Percentiles rank a stretch among this genome's conserved stretches.
Conservation (phyloP, 768 basidiomycete species). For the Pleurotus tuoliensis region DNA sequence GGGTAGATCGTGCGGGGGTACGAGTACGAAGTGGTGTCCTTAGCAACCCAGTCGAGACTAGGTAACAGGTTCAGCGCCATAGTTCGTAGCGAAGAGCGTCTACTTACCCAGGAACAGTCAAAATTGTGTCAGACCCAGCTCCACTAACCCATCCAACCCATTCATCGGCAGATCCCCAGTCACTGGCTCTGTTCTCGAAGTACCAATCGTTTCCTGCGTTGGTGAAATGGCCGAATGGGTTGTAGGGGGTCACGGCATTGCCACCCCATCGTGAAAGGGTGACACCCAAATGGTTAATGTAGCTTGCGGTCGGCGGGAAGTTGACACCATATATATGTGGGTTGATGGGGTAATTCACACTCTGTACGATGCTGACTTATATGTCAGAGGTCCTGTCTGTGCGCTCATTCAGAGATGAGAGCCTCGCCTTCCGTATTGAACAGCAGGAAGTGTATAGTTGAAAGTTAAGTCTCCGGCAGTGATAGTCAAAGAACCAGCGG, state of each 20-base stretch:
- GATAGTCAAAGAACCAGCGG: slow-evolving; percentile 38
- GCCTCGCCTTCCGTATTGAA: slow-evolving; percentile 35
- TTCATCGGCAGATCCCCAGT: slow-evolving; percentile 37
- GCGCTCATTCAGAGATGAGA: background rate
- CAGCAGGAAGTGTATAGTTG: slow-evolving; percentile 37
- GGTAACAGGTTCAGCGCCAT: background rate
- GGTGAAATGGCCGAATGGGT: slow-evolving; percentile 45
- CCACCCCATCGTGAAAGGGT: slow-evolving; percentile 53
- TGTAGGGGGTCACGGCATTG: slow-evolving; percentile 53
- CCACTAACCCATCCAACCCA: slow-evolving; percentile 46
- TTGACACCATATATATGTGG: slow-evolving; percentile 52
- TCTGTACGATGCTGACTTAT: slow-evolving; percentile 29
- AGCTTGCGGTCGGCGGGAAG: slow-evolving; percentile 43
- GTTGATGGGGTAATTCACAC: slow-evolving; percentile 35
- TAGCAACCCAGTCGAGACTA: slow-evolving; percentile 55
- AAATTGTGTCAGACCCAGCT: slow-evolving; percentile 37
- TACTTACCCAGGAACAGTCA: slow-evolving; percentile 50
- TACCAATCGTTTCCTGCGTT: slow-evolving; percentile 56
- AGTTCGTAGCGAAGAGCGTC: background rate
- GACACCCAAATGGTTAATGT: slow-evolving; percentile 45
- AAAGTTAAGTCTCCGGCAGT: slow-evolving; percentile 37
- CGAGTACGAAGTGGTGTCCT: slow-evolving; percentile 50
- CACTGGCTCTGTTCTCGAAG: slow-evolving; percentile 47
- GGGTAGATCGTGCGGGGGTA: slow-evolving; percentile 42
- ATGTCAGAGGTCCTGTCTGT: background rate